These are phyloP conservation scores for Suillus discolor DNA, from an alignment of 768 basidiomycete species.

Conservation along the genomic window DNA sequence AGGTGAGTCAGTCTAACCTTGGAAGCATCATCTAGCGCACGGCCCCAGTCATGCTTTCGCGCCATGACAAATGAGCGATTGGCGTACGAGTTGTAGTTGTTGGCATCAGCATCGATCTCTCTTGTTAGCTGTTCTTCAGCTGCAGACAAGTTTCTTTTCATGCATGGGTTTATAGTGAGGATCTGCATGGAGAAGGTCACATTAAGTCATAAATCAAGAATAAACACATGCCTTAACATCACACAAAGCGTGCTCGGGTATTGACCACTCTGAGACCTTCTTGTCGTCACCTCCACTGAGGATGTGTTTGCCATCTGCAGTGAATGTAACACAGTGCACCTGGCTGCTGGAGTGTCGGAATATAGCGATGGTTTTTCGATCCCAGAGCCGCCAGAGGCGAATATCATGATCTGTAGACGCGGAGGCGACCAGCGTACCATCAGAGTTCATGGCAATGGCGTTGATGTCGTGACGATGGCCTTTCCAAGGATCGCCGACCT, in stretches of 20 bases:
- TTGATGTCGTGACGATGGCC: neutral
- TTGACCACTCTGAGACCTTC: neutral
- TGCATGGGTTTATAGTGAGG: neutral
- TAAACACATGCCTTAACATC: neutral
- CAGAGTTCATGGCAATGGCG: neutral
- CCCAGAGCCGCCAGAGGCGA: neutral
- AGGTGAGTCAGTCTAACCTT: neutral
- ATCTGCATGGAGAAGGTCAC: neutral
- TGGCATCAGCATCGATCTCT: neutral
- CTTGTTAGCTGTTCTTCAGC: neutral
- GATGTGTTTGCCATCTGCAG: neutral
- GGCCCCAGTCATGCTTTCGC: neutral
- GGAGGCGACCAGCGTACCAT: neutral
- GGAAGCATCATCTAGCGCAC: neutral
- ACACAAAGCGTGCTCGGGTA: neutral
- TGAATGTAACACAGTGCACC: neutral
- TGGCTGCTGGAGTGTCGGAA: neutral
- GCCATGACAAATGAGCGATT: neutral
- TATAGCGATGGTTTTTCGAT: neutral
- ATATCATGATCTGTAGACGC: neutral
- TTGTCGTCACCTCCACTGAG: neutral
- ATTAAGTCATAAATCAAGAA: too few species aligned
- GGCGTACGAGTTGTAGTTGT: neutral
- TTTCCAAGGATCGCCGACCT: neutral
- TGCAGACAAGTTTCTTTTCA: neutral